Base-by-base conservation (phyloP, 495 filamentous ascomycete species). In the Viridothelium virens region DNA sequence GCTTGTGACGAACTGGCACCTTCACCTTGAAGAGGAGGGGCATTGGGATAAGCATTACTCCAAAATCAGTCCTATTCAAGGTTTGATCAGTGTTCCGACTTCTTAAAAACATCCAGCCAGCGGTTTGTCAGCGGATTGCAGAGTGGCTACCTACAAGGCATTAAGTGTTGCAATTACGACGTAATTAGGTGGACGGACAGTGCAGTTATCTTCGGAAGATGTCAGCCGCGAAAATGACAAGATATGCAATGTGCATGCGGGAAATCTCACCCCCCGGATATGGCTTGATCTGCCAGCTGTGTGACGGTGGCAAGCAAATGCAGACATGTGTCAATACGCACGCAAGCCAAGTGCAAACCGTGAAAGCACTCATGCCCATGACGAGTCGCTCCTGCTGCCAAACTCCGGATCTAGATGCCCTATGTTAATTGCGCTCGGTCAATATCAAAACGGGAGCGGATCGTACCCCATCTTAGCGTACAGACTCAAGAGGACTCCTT, bases 11-110 rank as follows among this genome's bases (percentile, higher is more conserved):
- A 9, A 59, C 25, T 7, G 53, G 14, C 10, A 59, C 53, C 53
- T 36, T 59, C 25, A 59, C 53, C 14, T 59, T 59, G 31, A 59
- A 44, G 11, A 63, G 31, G n/a, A 63, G 62, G 11, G 62, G 44
- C 39, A 65, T 38, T 2, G 63, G 63, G 18, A 65, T 38, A 11
- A 47, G 33, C 31, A 65, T 56, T 6, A 50, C 37, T 41, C 63
- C 63, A 37, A 65, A 38, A 44, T 65, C 53, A 33, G 53, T 59
- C 10, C 53, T 59, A 36, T 7, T 25, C 53, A n/a, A 5, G 36
- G 5, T 9, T 34, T 10, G 14, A 14, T 59, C 31, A 59, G 31
- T 4, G 3, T 59, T 14, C 33, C n/a, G 5, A 53, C 9, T 5
- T 16, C 11, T 53, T 7, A 9, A n/a, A n/a, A 53, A 25, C 11